Base-by-base conservation (phyloP, 164 flowering plant species). In the Annona cherimola region DNA sequence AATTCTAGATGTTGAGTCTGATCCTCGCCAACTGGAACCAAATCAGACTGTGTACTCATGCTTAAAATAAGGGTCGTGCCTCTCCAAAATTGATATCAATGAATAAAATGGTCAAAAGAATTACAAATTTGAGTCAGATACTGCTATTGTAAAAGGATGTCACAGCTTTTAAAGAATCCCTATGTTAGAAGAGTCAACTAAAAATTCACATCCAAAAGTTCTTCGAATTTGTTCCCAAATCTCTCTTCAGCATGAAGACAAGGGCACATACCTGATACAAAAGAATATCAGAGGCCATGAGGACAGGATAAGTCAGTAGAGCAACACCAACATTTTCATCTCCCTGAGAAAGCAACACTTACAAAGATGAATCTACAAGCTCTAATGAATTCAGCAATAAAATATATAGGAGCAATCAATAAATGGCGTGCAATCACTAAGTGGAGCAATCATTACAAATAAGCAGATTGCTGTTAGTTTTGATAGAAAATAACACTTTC, bases 251-350 rank as follows among this genome's bases (percentile, higher is more conserved):
- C 67, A 65, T 14, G 71, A 75, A 69, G 60, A 40, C 39, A 40
- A 50, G 18, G 46, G 41, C 42, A 9, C 72, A 35, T 42, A 95
- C 96, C 96, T 95, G 98, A 80, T 93, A 95, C 68, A 91, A 81
- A 66, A 93, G 98, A 78, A 95, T 91, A 81, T 95, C 97, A 69
- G 98, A 87, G 79, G 98, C 97, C 98, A 93, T 95, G 66, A 91
- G 83, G 77, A 95, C 96, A 66, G 98, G 96, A 84, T 95, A 93
- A 44, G 98, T 93, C 73, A 93, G 75, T 74, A 95, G 89, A 41
- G 85, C 92, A 78, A 88, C 97, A 41, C 93, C 96, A 81, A 90
- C 99, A 84, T 93, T 90, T 83, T 95, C 97, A 81, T 91, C 95
- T 39, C 98, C 99, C 99, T 93, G 74, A 45, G 41, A 41, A 61